phyloP scores from a whole-genome alignment of 345 rosid species.

The Eucalyptus polyanthemos region DNA sequence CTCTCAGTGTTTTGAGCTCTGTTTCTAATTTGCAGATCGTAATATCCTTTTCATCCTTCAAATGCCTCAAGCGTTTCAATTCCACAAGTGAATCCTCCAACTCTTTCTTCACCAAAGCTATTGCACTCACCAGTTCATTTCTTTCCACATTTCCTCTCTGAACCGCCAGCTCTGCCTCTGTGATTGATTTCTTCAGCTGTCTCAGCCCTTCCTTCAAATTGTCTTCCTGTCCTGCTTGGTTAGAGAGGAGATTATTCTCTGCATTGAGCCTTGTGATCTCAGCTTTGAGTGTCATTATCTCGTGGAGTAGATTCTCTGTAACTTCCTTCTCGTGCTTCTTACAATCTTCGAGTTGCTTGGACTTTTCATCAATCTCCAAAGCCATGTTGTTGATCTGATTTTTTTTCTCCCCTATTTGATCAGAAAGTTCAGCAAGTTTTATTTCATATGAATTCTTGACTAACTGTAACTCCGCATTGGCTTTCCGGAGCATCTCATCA shows the following conservation, averaged over 20 bases:
- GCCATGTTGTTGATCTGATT: conserved; percentile 28
- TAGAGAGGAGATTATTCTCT: neutral
- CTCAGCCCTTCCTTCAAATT: conserved; percentile 14
- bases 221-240: neutral
- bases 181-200: conserved; percentile 17
- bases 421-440: conserved; percentile 33
- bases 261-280: neutral
- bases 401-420: conserved; percentile 24
- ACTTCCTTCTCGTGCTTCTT: conserved; percentile 38
- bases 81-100: conserved; percentile 27
- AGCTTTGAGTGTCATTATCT: neutral
- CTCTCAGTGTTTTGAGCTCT: conserved; percentile 33
- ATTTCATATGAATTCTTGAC: conserved; percentile 34
- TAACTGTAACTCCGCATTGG: conserved; percentile 35
- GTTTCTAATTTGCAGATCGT: conserved; percentile 17
- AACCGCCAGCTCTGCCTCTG: conserved; percentile 26
- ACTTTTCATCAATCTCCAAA: conserved; percentile 34
- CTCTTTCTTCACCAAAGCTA: conserved; percentile 35
- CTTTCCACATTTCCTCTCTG: conserved; percentile 27
- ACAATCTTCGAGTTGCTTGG: conserved; percentile 36
- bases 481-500: conserved; percentile 51
- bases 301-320: neutral
- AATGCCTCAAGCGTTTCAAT: conserved; percentile 18
- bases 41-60: conserved; percentile 35
- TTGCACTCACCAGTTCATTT: conserved; percentile 16